Evolutionary conservation across 768 basidiomycete species (phyloP), one percentile per base, ranked within the genome.

Genomic region (Amanita pseudoporphyria): DNA sequence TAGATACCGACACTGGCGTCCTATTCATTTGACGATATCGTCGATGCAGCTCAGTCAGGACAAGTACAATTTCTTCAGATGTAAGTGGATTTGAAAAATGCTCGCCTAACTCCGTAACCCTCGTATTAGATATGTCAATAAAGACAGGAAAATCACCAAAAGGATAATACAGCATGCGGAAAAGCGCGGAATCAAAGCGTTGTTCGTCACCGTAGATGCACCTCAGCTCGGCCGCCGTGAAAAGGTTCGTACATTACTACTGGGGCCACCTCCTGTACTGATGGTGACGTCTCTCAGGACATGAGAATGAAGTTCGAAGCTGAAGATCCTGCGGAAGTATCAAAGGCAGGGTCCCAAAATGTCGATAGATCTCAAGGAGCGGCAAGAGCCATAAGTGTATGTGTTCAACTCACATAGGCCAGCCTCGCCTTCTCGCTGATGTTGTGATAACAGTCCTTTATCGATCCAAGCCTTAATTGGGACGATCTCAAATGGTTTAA

Each of bases 201-300:
- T 98, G 10, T 97, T 98, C 66, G 95, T 98, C 62, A 97, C 95
- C 0, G 95, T 98, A 22, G 95, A 98, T 67, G 95, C 95, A 0
- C 95, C 95, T 5, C 93, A 96, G 56, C 81, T 98, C 9, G 95
- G 95, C 38, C 79, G 93, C 10, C 77, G 94, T 52, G 93, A 95
- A 64, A 93, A 94, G 68, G 80, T 70, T 48, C 37, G 21, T 19
- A 7, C 33, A 16, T 22, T 38, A 38, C 35, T 5, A 21, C 22
- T 28, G 7, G 26, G 7, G 26, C 7, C 7, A 7, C 7, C 7
- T 28, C 26, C 7, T 32, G 7, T 28, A 5, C 13, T 13, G 3
- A 13, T 36, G 32, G 26, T n/a, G 43, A 44, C 30, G 24, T 19
- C 12, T 13, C 49, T 21, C 30, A 71, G 81, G 95, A 98, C 60